These are phyloP conservation scores for Phytophthora quininea DNA, from an alignment of 352 stramenopile genomes.

Conservation along the genomic window DNA sequence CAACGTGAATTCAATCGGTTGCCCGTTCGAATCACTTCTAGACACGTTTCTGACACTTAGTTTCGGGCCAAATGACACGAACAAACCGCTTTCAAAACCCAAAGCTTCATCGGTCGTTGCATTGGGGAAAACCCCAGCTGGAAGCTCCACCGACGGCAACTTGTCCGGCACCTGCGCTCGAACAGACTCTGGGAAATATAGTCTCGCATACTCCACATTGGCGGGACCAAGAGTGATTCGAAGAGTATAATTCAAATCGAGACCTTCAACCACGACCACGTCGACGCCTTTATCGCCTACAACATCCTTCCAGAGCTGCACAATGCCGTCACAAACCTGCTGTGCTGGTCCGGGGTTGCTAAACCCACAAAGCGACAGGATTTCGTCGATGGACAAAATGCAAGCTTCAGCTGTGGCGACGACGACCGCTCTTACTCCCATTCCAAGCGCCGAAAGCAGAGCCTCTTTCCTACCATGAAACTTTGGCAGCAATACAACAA, in stretches of 20 bases:
- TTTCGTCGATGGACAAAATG: constrained; percentile 13
- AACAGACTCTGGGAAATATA: constrained; percentile 59
- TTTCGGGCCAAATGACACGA: constrained; percentile 35
- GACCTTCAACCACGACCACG: constrained; percentile 48
- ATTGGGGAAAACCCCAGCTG: constrained; percentile 18
- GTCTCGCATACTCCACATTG: constrained; percentile 30
- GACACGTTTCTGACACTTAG: constrained; percentile 9
- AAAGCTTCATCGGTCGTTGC: constrained; percentile 27
- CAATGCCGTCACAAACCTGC: constrained; percentile 15
- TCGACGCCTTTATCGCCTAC: constrained; percentile 24
- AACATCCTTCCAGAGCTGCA: constrained; percentile 16
- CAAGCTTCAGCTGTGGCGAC: constrained; percentile 21
- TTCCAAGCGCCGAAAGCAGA: constrained; percentile 39
- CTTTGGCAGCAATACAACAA: constrained; percentile 44
- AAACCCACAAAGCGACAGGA: constrained; percentile 29
- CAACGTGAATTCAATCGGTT: constrained; percentile 44
- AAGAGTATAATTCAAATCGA: constrained; percentile 46
- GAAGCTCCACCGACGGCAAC: constrained; percentile 24
- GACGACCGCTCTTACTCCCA: constrained; percentile 27
- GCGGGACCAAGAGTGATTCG: constrained; percentile 45
- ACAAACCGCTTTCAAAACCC: constrained; percentile 52
- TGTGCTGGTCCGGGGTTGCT: constrained; percentile 1
- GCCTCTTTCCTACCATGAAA: constrained; percentile 38
- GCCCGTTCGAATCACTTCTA: constrained; percentile 14
- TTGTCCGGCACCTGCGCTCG: constrained; percentile 37